These are phyloP conservation scores for Fulvia fulva DNA, from an alignment of 2,329 filamentous ascomycete genomes.

Conservation along the genomic window DNA sequence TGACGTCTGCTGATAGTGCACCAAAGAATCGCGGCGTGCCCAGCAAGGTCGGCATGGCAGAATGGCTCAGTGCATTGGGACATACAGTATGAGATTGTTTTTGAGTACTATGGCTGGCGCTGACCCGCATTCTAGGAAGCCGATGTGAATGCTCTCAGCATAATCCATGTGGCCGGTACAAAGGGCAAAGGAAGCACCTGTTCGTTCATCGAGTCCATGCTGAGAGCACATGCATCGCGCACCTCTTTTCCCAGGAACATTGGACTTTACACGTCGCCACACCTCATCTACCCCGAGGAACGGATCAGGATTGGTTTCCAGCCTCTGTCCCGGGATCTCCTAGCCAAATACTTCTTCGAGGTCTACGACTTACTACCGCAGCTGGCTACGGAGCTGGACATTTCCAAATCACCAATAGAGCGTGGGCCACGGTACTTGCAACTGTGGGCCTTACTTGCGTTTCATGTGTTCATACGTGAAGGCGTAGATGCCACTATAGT, in stretches of 20 bases:
- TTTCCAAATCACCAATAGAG: slow-evolving; percentile 61
- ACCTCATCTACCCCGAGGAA: slow-evolving; percentile 75
- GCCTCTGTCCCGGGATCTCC: slow-evolving; percentile 62
- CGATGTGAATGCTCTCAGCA: slow-evolving; percentile 24
- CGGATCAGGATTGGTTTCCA: slow-evolving; percentile 73
- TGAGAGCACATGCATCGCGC: slow-evolving; percentile 52
- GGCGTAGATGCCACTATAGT: slow-evolving; percentile 73
- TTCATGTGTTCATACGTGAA: slow-evolving; percentile 76
- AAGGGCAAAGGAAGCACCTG: slow-evolving; percentile 91
- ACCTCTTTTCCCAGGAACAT: slow-evolving; percentile 38
- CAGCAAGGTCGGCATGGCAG: slow-evolving; percentile 23
- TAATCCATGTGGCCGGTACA: slow-evolving; percentile 83
- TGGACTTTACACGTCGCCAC: slow-evolving; percentile 80
- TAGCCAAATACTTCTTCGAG: slow-evolving; percentile 76
- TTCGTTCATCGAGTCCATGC: slow-evolving; percentile 72
- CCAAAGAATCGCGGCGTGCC: slow-evolving; percentile 18
- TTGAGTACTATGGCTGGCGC: background rate
- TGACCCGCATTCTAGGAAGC: slow-evolving; percentile 10
- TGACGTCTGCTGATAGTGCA: background rate
- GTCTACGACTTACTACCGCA: slow-evolving; percentile 63
- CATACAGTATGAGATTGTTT: slow-evolving; percentile 15
- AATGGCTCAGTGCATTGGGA: slow-evolving; percentile 23
- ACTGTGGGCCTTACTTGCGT: slow-evolving; percentile 79
- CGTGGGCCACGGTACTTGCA: slow-evolving; percentile 63
- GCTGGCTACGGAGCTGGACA: slow-evolving; percentile 34